A percentile compares a stretch with the other conserved stretches of the same genome.
These are phyloP conservation scores for Cyclocybe aegerita DNA, from an alignment of 768 basidiomycete genomes.

Conservation along the genomic window DNA sequence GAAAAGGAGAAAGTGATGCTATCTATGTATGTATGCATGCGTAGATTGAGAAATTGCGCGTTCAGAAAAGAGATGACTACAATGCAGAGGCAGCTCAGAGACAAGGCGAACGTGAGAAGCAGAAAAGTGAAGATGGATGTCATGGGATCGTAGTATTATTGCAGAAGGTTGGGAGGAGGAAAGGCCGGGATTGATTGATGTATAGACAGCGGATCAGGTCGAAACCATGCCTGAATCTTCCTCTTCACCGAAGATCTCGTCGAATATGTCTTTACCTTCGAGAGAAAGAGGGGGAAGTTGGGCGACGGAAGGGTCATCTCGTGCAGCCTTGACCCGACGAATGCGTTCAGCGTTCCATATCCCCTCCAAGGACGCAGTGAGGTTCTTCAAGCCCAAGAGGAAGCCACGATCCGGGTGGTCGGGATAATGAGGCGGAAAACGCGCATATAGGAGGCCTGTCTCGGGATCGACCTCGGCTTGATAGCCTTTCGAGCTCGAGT, in stretches of 20 bases:
- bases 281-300: conserved; percentile 65
- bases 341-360: conserved; percentile 89
- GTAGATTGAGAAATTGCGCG: no score
- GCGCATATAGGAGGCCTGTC: conserved; percentile 83
- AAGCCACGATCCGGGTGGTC: conserved; percentile 93
- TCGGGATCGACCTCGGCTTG: conserved; percentile 78
- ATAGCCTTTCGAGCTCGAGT: conserved; percentile 71
- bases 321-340: conserved; percentile 59
- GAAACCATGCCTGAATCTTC: conserved; percentile 80
- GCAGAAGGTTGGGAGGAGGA: no score
- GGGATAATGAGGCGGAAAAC: conserved; percentile 92
- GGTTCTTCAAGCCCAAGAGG: conserved; percentile 82
- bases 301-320: conserved; percentile 52
- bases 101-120: no score
- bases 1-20: not conserved
- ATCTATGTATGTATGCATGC: no score
- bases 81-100: no score
- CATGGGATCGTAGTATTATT: no score
- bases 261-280: conserved; percentile 80
- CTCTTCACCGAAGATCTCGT: conserved; percentile 65
- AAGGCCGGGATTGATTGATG: no score
- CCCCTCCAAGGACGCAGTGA: conserved; percentile 72
- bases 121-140: not conserved
- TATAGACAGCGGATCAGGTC: conserved; percentile 37
- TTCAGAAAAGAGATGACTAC: no score